Evolutionary conservation across 2,329 filamentous ascomycete species (phyloP).

Genomic region (Aspergillus clavatus): DNA sequence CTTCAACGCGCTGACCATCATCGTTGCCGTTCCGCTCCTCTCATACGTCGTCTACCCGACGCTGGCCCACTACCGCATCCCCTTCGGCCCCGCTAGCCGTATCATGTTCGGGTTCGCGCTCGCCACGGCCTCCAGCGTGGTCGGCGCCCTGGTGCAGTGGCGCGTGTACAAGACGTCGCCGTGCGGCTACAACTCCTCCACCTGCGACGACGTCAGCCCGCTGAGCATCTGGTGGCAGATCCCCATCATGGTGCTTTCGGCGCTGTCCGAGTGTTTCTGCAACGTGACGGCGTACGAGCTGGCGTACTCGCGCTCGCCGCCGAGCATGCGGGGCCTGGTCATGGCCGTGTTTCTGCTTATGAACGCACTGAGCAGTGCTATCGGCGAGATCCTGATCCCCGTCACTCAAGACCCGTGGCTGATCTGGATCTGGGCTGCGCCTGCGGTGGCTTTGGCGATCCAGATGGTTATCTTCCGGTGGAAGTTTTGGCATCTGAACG

Average conservation of each 20-base stretch:
- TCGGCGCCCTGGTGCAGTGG: constrained; percentile 39
- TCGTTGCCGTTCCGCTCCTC: constrained; percentile 44
- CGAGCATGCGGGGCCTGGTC: constrained; percentile 41
- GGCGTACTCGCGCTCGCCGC: constrained; percentile 42
- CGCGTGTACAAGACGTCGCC: constrained; percentile 45
- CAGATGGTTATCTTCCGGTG: constrained; percentile 48
- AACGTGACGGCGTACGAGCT: constrained; percentile 45
- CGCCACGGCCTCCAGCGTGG: constrained; percentile 43
- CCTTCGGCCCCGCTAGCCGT: constrained; percentile 47
- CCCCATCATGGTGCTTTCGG: constrained; percentile 34
- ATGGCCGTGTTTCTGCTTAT: constrained; percentile 41
- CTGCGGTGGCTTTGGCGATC: constrained; percentile 45
- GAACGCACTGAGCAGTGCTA: constrained; percentile 35
- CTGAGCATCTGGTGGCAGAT: constrained; percentile 44
- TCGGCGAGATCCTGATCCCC: constrained; percentile 42
- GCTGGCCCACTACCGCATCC: constrained; percentile 40
- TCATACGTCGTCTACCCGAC: constrained; percentile 47
- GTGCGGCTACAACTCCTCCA: constrained; percentile 40
- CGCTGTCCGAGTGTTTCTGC: constrained; percentile 39
- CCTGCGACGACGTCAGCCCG: constrained; percentile 36
- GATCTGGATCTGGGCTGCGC: constrained; percentile 47
- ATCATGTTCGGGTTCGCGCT: constrained; percentile 50
- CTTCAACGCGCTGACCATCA: constrained; percentile 50
- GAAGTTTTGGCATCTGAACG: constrained; percentile 44
- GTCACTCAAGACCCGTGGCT: constrained; percentile 46